These are phyloP conservation scores for Boletus coccyginus DNA, from an alignment of 768 basidiomycete species.

Conservation along the genomic window DNA sequence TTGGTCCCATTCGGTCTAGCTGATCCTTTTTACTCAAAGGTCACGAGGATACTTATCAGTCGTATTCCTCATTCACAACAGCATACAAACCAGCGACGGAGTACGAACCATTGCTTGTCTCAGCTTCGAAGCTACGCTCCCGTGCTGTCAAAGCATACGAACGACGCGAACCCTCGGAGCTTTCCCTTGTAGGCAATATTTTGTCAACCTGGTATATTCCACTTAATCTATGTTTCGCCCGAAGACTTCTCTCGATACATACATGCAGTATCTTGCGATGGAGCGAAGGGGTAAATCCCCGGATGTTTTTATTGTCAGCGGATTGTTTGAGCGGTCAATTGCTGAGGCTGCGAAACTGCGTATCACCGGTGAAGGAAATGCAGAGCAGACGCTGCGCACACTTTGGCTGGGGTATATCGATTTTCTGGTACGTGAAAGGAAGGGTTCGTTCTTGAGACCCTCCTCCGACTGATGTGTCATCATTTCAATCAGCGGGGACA, in stretches of 20 bases:
- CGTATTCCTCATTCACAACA: conserved; percentile 89
- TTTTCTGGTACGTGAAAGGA: conserved; percentile 49
- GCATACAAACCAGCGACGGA: conserved; percentile 66
- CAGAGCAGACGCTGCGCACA: conserved; percentile 54
- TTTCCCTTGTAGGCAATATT: conserved; percentile 48
- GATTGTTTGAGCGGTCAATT: conserved; percentile 73
- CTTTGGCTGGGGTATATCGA: conserved; percentile 80
- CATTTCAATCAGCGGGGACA: conserved; percentile 27
- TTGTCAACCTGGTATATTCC: neutral
- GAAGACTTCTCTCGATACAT: conserved; percentile 52
- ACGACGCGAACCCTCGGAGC: conserved; percentile 62
- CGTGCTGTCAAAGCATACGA: conserved; percentile 59
- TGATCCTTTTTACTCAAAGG: conserved; percentile 41
- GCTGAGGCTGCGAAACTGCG: conserved; percentile 63
- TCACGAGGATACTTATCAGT: conserved; percentile 76
- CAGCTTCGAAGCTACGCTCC: conserved; percentile 70
- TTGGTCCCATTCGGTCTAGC: neutral
- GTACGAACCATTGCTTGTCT: conserved; percentile 75
- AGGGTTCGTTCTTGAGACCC: neutral
- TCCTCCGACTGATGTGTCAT: neutral
- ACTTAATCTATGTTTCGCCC: conserved; percentile 14
- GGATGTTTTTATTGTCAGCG: conserved; percentile 52
- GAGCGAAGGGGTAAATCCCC: conserved; percentile 63
- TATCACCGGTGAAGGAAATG: conserved; percentile 50
- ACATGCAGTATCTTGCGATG: conserved; percentile 57